Evolutionary conservation across 805 yeast species (phyloP).

Genomic region (Groenewaldozyma salmanticensis): DNA sequence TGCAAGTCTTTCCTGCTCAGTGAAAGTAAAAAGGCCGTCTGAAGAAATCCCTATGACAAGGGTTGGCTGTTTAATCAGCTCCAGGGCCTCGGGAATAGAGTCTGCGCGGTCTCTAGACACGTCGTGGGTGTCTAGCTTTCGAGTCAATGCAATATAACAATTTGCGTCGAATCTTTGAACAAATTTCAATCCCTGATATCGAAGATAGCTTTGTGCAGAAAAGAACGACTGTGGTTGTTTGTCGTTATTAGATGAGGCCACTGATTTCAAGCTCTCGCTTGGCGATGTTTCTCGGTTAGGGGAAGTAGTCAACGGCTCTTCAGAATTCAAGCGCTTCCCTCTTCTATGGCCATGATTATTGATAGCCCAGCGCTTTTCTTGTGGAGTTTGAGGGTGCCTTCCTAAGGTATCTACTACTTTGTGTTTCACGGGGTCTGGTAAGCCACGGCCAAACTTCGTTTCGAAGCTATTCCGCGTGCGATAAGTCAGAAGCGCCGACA

Average conservation of each 20-base stretch:
- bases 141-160: slow-evolving; percentile 86
- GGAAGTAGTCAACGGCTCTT: slow-evolving; percentile 3
- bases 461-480: slow-evolving; percentile 90
- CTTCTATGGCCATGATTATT: slow-evolving; percentile 74
- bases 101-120: slow-evolving; percentile 68
- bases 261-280: background rate
- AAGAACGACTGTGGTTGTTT: slow-evolving; percentile 47
- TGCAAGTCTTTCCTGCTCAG: slow-evolving; percentile 84
- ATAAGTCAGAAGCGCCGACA: slow-evolving; percentile 91
- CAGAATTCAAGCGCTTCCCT: slow-evolving; percentile 18
- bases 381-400: slow-evolving; percentile 31
- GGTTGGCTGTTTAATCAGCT: slow-evolving; percentile 59
- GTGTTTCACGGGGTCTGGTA: slow-evolving; percentile 40
- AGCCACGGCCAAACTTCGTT: slow-evolving; percentile 77
- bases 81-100: slow-evolving; percentile 42
- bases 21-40: slow-evolving; percentile 85
- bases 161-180: slow-evolving; percentile 89
- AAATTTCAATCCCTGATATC: slow-evolving; percentile 92
- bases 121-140: slow-evolving; percentile 94
- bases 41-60: slow-evolving; percentile 81
- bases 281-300: slow-evolving; percentile 2
- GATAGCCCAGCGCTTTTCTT: slow-evolving; percentile 69
- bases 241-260: slow-evolving; percentile 7
- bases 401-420: slow-evolving; percentile 25
- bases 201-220: slow-evolving; percentile 88